These are phyloP conservation scores for Trebouxia gelatinosa DNA, from an alignment of 163 green algal genomes.

Conservation along the genomic window DNA sequence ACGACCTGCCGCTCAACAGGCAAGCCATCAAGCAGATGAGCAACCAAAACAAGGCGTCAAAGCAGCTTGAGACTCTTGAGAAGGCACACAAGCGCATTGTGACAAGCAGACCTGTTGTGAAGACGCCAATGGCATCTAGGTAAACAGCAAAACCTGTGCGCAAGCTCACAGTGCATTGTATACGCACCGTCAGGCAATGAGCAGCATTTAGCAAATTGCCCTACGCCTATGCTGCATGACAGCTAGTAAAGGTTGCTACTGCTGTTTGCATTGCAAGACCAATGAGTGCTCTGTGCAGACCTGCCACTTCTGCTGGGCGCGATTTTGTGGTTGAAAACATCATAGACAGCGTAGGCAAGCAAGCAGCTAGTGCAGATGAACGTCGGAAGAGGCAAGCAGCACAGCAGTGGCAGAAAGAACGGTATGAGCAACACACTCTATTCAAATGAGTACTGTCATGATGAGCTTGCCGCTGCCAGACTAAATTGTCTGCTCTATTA, in stretches of 20 bases:
- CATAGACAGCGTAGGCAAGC: conserved; percentile 21
- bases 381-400: conserved; percentile 7
- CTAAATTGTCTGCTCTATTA: no score
- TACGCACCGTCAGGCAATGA: no score
- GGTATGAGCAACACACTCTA: no score
- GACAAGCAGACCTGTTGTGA: conserved; percentile 11
- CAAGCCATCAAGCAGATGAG: conserved; percentile 31
- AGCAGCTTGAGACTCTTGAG: background rate
- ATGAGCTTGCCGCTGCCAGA: no score
- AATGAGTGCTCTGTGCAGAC: background rate
- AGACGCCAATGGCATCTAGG: conserved; percentile 20
- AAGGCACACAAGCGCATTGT: conserved; percentile 8
- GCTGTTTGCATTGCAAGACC: no score
- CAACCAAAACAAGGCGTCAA: conserved; percentile 6
- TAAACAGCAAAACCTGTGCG: no score
- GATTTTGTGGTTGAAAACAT: conserved; percentile 31
- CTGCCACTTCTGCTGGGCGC: background rate
- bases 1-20: no score
- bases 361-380: conserved; percentile 9
- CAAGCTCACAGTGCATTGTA: no score
- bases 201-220: no score
- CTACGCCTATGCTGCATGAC: no score
- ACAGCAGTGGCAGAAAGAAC: background rate
- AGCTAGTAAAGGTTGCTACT: no score
- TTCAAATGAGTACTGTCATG: no score